Evolutionary conservation across 139 green algal species (phyloP).

Genomic region (Penium margaritaceum): DNA sequence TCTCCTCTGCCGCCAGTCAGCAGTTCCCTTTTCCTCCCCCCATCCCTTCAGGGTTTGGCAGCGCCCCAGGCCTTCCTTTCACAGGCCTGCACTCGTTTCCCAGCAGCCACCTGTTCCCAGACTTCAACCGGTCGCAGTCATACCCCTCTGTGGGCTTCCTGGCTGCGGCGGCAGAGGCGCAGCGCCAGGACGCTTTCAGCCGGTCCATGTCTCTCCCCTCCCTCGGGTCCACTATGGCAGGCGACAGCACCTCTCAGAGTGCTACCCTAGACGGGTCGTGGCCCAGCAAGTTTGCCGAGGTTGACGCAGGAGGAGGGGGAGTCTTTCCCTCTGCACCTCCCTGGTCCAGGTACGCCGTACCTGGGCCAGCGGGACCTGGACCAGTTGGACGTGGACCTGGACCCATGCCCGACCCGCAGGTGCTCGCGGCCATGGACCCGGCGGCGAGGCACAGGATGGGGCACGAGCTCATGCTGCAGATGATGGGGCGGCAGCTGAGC

Average conservation of each 20-base stretch:
- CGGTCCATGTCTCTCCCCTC: slow-evolving; percentile 1
- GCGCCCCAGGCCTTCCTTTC: no score
- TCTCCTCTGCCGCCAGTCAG: neutral
- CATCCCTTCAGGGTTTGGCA: no score
- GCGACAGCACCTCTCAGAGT: neutral
- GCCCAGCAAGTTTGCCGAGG: no score
- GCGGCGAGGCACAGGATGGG: slow-evolving; percentile 5
- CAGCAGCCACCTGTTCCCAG: neutral
- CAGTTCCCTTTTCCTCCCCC: neutral
- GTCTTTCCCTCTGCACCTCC: neutral
- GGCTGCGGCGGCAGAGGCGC: neutral
- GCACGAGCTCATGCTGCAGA: slow-evolving; percentile 2
- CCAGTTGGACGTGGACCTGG: neutral
- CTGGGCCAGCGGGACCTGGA: neutral
- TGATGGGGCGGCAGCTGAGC: no score
- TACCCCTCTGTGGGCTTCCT: neutral
- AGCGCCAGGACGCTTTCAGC: neutral
- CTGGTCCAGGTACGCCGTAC: neutral
- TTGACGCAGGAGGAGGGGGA: no score
- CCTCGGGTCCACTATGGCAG: neutral
- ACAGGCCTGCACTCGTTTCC: neutral
- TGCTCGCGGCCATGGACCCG: neutral
- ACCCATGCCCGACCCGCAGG: neutral
- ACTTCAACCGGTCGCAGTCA: slow-evolving; percentile 6
- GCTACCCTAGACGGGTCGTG: no score